Percentiles rank a stretch among this genome's conserved stretches.
phyloP scores from a whole-genome alignment of 2,329 filamentous ascomycete species.

The Ascochyta viciae-villosae region DNA sequence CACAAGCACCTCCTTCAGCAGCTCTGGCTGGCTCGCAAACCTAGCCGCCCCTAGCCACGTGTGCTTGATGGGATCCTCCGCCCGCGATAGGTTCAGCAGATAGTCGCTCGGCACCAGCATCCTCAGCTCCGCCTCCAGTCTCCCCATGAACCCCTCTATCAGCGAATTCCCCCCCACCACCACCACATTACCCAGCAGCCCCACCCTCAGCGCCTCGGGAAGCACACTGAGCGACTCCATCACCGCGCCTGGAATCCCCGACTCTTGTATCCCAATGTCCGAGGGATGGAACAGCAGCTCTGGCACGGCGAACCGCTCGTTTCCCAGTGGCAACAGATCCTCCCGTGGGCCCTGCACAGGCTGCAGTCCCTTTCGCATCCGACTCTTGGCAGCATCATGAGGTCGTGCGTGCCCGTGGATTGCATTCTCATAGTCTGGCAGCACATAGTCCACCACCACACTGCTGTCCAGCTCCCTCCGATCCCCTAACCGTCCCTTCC shows the following conservation, averaged over 20 bases:
- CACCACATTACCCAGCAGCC: slow-evolving; percentile 83
- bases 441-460: slow-evolving; percentile 87
- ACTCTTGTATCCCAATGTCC: slow-evolving; percentile 84
- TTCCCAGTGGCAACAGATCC: slow-evolving; percentile 84
- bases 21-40: slow-evolving; percentile 72
- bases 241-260: slow-evolving; percentile 82
- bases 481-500: slow-evolving; percentile 69
- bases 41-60: slow-evolving; percentile 87
- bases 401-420: slow-evolving; percentile 75
- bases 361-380: slow-evolving; percentile 58
- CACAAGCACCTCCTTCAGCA: slow-evolving; percentile 72
- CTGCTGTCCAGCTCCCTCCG: slow-evolving; percentile 60
- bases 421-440: slow-evolving; percentile 76
- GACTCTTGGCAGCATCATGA: slow-evolving; percentile 73
- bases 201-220: slow-evolving; percentile 83
- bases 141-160: slow-evolving; percentile 80
- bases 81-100: slow-evolving; percentile 45
- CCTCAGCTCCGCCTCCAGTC: slow-evolving; percentile 76
- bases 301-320: slow-evolving; percentile 89
- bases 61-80: slow-evolving; percentile 81
- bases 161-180: slow-evolving; percentile 86
- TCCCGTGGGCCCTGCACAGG: slow-evolving; percentile 63
- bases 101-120: slow-evolving; percentile 53
- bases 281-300: slow-evolving; percentile 87
- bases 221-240: slow-evolving; percentile 77